Conservation (phyloP, 495 filamentous ascomycete species). For the Tetracladium marchalianum region DNA sequence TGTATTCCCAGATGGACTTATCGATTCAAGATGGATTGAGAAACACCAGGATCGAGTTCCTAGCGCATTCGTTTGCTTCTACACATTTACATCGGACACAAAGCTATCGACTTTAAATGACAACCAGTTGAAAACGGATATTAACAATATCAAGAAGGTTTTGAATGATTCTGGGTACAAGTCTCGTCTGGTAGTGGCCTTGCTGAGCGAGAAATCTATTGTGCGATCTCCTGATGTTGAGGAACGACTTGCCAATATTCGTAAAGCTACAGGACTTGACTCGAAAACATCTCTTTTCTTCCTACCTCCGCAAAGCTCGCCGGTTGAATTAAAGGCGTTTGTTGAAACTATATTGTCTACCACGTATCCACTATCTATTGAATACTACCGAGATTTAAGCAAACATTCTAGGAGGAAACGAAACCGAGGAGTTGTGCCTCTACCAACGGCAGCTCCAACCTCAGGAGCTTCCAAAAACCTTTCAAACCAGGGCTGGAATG, state of each 20-base stretch:
- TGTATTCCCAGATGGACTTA: constrained; percentile 78
- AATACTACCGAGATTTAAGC: constrained; percentile 85
- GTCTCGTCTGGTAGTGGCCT: constrained; percentile 62
- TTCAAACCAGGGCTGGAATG: constrained; percentile 79
- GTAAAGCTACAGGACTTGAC: constrained; percentile 68
- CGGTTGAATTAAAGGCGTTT: constrained; percentile 49
- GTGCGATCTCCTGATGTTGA: constrained; percentile 52
- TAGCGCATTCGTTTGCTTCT: constrained; percentile 67
- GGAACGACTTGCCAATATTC: constrained; percentile 66
- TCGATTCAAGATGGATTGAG: constrained; percentile 68
- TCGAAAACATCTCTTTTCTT: constrained; percentile 69
- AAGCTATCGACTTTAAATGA: constrained; percentile 63
- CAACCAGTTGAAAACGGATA: constrained; percentile 81
- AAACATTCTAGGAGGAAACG: constrained; percentile 82
- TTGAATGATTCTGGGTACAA: constrained; percentile 61
- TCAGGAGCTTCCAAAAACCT: constrained; percentile 74
- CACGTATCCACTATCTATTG: constrained; percentile 52
- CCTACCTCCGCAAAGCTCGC: constrained; percentile 33
- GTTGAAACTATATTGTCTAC: constrained; percentile 48
- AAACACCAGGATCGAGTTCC: constrained; percentile 81
- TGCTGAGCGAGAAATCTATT: constrained; percentile 60
- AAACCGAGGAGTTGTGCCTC: constrained; percentile 59
- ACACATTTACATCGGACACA: constrained; percentile 57
- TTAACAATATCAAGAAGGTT: constrained; percentile 60
- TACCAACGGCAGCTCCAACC: constrained; percentile 75